A percentile compares a stretch with the other conserved stretches of the same genome.
These are phyloP conservation scores for Mollisia scopiformis DNA, from an alignment of 2,329 filamentous ascomycete genomes.

Conservation along the genomic window DNA sequence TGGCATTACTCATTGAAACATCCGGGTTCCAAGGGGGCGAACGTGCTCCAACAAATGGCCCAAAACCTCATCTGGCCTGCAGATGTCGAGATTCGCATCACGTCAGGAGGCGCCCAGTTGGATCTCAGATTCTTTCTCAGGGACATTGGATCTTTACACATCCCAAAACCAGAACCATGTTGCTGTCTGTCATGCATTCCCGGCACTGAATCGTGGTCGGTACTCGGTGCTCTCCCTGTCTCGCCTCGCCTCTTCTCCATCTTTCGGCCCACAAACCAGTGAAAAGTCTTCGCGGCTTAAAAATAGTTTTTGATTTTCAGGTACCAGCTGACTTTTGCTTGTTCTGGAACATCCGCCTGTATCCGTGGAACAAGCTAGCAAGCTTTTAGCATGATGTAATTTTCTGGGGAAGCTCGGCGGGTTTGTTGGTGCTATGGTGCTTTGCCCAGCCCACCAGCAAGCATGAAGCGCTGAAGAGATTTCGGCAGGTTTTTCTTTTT, in stretches of 20 bases:
- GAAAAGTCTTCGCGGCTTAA: background rate
- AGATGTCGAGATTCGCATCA: background rate
- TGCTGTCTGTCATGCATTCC: background rate
- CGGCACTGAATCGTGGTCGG: background rate
- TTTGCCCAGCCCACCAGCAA: background rate
- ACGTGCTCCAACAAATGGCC: slow-evolving; percentile 24
- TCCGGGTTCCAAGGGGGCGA: slow-evolving; percentile 15
- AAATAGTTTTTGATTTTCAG: slow-evolving; percentile 20
- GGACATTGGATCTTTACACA: background rate
- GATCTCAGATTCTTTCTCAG: no score
- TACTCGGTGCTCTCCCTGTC: background rate
- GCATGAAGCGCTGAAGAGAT: background rate
- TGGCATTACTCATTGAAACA: slow-evolving; percentile 13
- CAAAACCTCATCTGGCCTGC: slow-evolving; percentile 22
- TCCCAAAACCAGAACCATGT: background rate
- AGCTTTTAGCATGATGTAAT: slow-evolving; percentile 13
- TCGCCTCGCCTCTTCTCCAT: background rate
- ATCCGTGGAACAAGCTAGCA: slow-evolving; percentile 2
- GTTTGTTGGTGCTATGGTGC: background rate
- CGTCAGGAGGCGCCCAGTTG: background rate
- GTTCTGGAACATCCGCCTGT: slow-evolving; percentile 7
- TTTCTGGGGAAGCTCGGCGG: slow-evolving; percentile 5
- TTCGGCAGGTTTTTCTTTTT: background rate
- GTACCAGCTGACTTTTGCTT: slow-evolving; percentile 15
- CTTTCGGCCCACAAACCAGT: slow-evolving; percentile 16